Conservation (phyloP, 495 filamentous ascomycete species). For the Penicillium pulvis region DNA sequence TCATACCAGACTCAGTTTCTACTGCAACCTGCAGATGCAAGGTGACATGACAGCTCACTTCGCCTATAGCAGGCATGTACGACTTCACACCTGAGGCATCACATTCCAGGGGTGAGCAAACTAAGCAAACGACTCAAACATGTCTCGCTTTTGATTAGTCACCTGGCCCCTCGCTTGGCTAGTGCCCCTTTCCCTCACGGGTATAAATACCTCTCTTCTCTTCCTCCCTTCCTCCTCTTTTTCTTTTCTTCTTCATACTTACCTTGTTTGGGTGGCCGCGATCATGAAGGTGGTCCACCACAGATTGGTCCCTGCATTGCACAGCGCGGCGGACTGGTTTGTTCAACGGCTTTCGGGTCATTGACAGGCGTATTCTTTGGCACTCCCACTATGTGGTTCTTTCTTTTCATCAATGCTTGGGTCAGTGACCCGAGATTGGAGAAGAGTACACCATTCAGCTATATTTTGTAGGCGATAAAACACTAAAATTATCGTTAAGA, state of each 20-base stretch:
- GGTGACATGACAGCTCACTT: constrained; percentile 10
- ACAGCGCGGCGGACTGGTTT: constrained; percentile 63
- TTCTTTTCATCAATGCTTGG: constrained; percentile 56
- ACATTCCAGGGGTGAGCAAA: neutral
- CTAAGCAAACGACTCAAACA: neutral
- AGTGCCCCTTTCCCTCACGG: constrained; percentile 25
- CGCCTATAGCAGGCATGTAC: neutral
- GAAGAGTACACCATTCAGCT: constrained; percentile 37
- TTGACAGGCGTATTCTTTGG: constrained; percentile 71
- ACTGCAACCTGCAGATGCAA: constrained; percentile 1
- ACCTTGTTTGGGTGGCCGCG: constrained; percentile 67
- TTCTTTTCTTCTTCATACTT: constrained; percentile 69
- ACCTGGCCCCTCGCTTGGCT: constrained; percentile 28
- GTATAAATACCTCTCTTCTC: constrained; percentile 31
- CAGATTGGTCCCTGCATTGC: constrained; percentile 68
- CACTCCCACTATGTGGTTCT: constrained; percentile 46
- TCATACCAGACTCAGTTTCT: neutral
- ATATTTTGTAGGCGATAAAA: too few species aligned
- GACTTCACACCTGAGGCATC: neutral
- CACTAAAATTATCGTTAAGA: too few species aligned
- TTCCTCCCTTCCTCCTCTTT: constrained; percentile 33
- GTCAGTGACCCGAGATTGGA: constrained; percentile 51
- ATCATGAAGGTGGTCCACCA: constrained; percentile 63
- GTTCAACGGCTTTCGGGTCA: constrained; percentile 66
- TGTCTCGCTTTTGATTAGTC: constrained; percentile 4